A percentile compares a stretch with the other conserved stretches of the same genome.
Conservation (phyloP, 2,329 filamentous ascomycete species). For the Neopestalotiopsis sp. region DNA sequence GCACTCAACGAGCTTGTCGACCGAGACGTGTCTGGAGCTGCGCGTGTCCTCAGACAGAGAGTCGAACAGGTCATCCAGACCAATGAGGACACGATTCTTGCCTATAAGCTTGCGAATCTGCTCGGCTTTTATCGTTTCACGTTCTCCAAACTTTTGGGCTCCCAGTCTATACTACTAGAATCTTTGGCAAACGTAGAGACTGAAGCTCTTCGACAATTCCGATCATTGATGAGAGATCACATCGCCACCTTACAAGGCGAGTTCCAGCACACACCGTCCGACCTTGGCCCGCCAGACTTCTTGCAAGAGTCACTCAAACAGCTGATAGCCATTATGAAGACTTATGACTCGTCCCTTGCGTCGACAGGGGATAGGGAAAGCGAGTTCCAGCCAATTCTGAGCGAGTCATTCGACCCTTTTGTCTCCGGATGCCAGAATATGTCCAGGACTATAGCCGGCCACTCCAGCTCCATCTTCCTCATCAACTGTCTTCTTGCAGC, state of each 20-base stretch:
- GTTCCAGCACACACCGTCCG: constrained; percentile 70
- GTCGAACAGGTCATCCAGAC: constrained; percentile 91
- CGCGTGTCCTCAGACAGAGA: constrained; percentile 83
- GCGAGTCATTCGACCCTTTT: constrained; percentile 86
- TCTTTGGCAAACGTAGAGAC: constrained; percentile 72
- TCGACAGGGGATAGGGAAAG: constrained; percentile 63
- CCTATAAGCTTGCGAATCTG: constrained; percentile 90
- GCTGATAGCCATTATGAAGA: constrained; percentile 80
- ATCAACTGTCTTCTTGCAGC: constrained; percentile 74
- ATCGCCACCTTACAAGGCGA: constrained; percentile 77
- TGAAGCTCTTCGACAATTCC: constrained; percentile 83
- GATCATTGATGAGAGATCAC: constrained; percentile 79
- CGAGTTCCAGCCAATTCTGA: constrained; percentile 77
- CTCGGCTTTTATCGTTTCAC: constrained; percentile 88
- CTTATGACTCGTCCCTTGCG: constrained; percentile 82
- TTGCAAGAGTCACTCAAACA: constrained; percentile 80
- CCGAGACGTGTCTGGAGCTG: constrained; percentile 80
- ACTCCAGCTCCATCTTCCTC: constrained; percentile 70
- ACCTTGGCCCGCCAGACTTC: constrained; percentile 81
- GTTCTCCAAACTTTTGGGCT: constrained; percentile 79
- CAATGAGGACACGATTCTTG: constrained; percentile 86
- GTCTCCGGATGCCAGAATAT: constrained; percentile 76
- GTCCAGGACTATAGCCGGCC: constrained; percentile 63
- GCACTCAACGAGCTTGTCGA: constrained; percentile 88
- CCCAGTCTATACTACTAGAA: constrained; percentile 71